Base-by-base conservation (phyloP, 805 yeast genomes). In the Wickerhamomyces xylosicus region DNA sequence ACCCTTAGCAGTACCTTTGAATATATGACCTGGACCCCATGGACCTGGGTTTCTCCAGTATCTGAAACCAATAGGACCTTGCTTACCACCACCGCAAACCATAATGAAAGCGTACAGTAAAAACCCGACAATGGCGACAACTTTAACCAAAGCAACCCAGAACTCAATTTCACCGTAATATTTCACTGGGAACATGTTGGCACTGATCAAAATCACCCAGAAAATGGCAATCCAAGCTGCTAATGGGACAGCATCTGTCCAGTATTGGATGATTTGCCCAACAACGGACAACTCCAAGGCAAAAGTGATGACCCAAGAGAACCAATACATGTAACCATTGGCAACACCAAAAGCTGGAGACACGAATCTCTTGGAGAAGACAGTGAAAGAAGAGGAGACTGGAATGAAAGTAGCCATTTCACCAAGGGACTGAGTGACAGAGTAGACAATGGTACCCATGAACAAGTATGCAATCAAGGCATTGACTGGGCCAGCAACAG, bases 331-430 rank as follows among this genome's bases (percentile, higher is more conserved):
- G 69, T 81, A 79, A 38, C 84, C 83, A 42, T 73, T 75, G 22
- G 86, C 77, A 33, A 77, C 81, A 41, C 89, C 90, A 31, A 78
- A 56, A 7, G 87, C 74, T n/a, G 79, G 81, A 5, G 81, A 74
- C 22, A 79, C 57, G 64, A 79, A 81, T 48, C 82, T 64, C 11
- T 80, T 66, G n/a, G 79, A 69, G 54, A 80, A 81, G 35, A 77
- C 83, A 22, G 82, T 72, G 59, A 80, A 79, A 0, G 85, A 77
- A 1, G 77, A 67, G 5, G 79, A 63, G 33, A 78, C 72, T 8
- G 89, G 89, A 15, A 81, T 76, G 47, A 70, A 77, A 9, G 87
- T 80, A 37, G 87, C 86, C 89, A 82, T 79, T 58, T 82, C 90
- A 51, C 87, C 89, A 41, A 82, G 62, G 3, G 81, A 71, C 54